Conservation (phyloP, 2,329 filamentous ascomycete genomes). For the Trichoderma semiorbis region DNA sequence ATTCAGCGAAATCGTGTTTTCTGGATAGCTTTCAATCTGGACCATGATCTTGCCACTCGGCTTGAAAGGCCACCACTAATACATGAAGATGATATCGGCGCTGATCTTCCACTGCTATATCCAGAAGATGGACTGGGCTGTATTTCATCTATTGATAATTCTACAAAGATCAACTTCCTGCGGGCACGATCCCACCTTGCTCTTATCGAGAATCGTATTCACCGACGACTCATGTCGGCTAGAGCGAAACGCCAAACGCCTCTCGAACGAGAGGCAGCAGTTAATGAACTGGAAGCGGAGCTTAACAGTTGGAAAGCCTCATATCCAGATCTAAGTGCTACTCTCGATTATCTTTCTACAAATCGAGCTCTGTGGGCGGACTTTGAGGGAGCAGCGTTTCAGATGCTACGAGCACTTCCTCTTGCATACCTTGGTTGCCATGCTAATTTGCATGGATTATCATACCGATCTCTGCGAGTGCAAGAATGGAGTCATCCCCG, state of each 20-base stretch:
- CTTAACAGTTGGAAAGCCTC: background rate
- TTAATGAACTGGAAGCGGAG: background rate
- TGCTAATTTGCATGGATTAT: background rate
- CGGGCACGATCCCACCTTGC: background rate
- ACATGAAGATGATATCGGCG: background rate
- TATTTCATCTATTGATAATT: background rate
- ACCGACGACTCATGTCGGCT: background rate
- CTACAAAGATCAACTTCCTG: background rate
- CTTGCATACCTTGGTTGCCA: background rate
- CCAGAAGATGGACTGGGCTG: background rate
- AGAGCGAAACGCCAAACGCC: background rate
- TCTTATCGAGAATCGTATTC: background rate
- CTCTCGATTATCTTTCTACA: background rate
- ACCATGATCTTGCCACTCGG: background rate
- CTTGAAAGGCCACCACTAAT: background rate
- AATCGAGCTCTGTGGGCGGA: background rate
- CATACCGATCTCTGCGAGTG: background rate
- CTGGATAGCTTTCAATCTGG: slow-evolving; percentile 1
- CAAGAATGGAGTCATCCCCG: background rate
- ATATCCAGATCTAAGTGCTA: background rate
- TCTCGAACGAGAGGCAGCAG: background rate
- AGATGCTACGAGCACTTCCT: background rate
- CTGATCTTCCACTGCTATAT: background rate
- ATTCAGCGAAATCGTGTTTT: background rate
- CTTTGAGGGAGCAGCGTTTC: background rate